These are phyloP conservation scores for Hysterium pulicare DNA, from an alignment of 2,329 filamentous ascomycete species.

Conservation along the genomic window DNA sequence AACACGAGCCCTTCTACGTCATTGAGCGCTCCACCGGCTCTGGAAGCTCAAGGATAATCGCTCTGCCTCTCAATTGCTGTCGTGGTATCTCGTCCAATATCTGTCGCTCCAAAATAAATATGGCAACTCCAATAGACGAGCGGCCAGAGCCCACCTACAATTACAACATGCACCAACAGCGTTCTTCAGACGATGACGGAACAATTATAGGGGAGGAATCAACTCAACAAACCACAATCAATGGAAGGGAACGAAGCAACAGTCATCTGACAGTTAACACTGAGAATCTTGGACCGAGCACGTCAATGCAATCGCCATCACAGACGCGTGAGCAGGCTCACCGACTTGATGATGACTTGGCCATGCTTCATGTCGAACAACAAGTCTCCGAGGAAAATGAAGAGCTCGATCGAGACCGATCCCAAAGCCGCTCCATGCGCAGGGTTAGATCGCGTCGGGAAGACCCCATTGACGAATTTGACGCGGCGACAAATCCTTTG, in stretches of 20 bases:
- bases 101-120: slow-evolving; percentile 18
- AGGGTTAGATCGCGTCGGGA: slow-evolving; percentile 52
- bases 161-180: slow-evolving; percentile 13
- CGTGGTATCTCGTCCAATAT: neutral
- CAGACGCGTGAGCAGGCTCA: slow-evolving; percentile 58
- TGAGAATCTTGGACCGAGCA: slow-evolving; percentile 30
- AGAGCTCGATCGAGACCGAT: slow-evolving; percentile 32
- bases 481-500: slow-evolving; percentile 64
- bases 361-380: slow-evolving; percentile 62
- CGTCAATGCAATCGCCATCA: slow-evolving; percentile 48
- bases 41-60: neutral
- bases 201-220: slow-evolving; percentile 36
- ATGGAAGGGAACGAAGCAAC: slow-evolving; percentile 4
- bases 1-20: slow-evolving; percentile 10
- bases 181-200: slow-evolving; percentile 37
- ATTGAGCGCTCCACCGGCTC: slow-evolving; percentile 7
- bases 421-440: slow-evolving; percentile 44
- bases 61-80: no score
- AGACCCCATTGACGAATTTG: slow-evolving; percentile 64
- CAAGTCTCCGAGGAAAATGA: slow-evolving; percentile 49
- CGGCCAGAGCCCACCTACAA: slow-evolving; percentile 35
- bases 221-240: slow-evolving; percentile 19
- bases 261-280: slow-evolving; percentile 51
- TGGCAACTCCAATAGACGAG: slow-evolving; percentile 35
- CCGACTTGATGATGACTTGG: slow-evolving; percentile 63